A percentile compares a stretch with the other conserved stretches of the same genome.
Conservation (phyloP, 345 rosid genomes). For the Bretschneidera sinensis region DNA sequence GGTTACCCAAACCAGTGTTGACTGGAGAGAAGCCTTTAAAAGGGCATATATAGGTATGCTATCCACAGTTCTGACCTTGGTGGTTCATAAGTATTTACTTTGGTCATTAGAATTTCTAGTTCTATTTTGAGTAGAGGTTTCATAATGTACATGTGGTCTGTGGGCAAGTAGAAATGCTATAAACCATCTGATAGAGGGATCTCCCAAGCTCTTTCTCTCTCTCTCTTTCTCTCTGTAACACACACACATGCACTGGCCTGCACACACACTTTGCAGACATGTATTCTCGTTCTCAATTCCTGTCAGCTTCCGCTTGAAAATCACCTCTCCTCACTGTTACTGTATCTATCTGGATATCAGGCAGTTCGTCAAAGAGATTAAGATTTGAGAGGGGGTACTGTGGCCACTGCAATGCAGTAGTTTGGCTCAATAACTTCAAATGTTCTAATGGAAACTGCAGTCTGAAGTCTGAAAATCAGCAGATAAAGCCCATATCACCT, state of each 20-base stretch:
- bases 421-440: constrained; percentile 48
- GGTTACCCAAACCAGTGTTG: constrained; percentile 20
- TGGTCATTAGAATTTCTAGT: no score
- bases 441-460: constrained; percentile 29
- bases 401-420: constrained; percentile 39
- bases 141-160: no score
- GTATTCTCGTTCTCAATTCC: no score
- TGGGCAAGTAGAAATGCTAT: no score
- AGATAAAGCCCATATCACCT: constrained; percentile 33
- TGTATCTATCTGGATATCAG: constrained; percentile 18
- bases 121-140: no score
- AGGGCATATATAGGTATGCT: constrained; percentile 41
- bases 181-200: no score
- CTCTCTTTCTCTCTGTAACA: no score
- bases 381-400: constrained; percentile 61
- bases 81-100: background rate
- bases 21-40: constrained; percentile 65
- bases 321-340: background rate
- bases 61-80: background rate
- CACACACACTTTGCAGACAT: no score
- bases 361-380: constrained; percentile 34
- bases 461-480: constrained; percentile 10
- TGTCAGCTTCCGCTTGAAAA: background rate
- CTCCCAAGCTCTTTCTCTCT: no score
- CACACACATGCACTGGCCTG: no score